Evolutionary conservation across 345 rosid genomes (phyloP), one percentile per base, ranked within the genome.

Genomic region (Arabis alpina): DNA sequence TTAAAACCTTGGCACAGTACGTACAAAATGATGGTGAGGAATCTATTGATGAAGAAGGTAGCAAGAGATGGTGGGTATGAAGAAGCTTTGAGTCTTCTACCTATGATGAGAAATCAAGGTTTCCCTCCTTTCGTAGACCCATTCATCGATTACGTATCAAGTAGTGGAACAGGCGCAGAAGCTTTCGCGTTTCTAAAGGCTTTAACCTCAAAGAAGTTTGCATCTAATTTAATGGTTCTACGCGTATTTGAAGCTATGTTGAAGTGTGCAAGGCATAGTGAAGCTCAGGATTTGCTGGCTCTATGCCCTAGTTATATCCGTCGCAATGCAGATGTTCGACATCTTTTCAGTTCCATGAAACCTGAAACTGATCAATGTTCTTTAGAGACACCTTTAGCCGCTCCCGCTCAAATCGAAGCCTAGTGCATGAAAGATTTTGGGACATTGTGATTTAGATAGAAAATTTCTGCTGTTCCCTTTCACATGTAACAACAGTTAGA

Each of bases 71-170:
- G 81, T 43, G 93, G 85, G 55, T 91, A 83, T 71, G 79, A 81
- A 61, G 88, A 86, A 70, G 97, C 94, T 63, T 76, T 86, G 70
- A 79, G 65, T 70, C 77, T 90, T 58, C 23, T 90, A 71, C 72
- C 78, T 66, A 54, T 87, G 83, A 93, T 93, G 97, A 91, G 76
- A 74, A 64, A 53, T 66, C 82, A 87, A 8, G 97, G 93, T 6
- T 85, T 79, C 64, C 97, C 98, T 43, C 97, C 96, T 52, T 83
- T 74, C 54, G 71, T 86, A 36, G 88, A 84, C 72, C 95, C 99
- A 0, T 82, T 87, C 50, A 36, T 91, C 3, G 82, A 85, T 71
- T 76, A 84, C 76, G 70, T 88, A 57, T 86, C 97, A 2, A 86
- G 66, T 68, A 73, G 70, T 36, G 99, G 99, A 75, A 84, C 86